phyloP scores from a whole-genome alignment of 805 yeast genomes.

The Candida sonorensis region DNA sequence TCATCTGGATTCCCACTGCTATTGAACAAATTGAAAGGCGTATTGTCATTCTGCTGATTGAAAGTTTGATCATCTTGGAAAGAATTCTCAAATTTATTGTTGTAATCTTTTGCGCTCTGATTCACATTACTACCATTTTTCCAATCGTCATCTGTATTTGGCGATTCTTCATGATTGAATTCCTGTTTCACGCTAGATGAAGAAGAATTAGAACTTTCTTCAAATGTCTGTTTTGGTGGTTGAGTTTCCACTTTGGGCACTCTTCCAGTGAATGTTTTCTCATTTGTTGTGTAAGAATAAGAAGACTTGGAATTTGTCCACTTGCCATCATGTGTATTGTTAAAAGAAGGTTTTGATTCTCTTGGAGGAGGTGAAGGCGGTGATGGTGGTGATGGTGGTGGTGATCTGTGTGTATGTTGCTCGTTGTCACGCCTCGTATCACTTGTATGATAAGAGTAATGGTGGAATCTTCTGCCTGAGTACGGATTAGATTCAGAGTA shows the following conservation, averaged over 20 bases:
- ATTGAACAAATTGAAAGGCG: constrained; percentile 1
- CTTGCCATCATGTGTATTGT: constrained; percentile 19
- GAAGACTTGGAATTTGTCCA: constrained; percentile 21
- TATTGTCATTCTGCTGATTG: no score
- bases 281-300: constrained; percentile 21
- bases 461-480: background rate
- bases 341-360: constrained; percentile 13
- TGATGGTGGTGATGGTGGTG: background rate
- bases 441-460: background rate
- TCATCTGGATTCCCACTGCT: constrained; percentile 16
- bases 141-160: no score
- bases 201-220: background rate
- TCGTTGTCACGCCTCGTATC: no score
- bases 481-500: background rate
- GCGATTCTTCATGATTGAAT: background rate
- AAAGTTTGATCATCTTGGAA: no score
- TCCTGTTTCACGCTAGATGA: background rate
- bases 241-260: constrained; percentile 13
- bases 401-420: background rate
- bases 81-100: no score
- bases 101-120: no score
- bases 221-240: background rate
- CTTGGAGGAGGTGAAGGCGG: constrained; percentile 1
- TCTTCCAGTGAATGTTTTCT: constrained; percentile 22
- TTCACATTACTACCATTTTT: no score